Evolutionary conservation across 352 stramenopile genomes (phyloP).

Genomic region (Globisporangium spinosum): DNA sequence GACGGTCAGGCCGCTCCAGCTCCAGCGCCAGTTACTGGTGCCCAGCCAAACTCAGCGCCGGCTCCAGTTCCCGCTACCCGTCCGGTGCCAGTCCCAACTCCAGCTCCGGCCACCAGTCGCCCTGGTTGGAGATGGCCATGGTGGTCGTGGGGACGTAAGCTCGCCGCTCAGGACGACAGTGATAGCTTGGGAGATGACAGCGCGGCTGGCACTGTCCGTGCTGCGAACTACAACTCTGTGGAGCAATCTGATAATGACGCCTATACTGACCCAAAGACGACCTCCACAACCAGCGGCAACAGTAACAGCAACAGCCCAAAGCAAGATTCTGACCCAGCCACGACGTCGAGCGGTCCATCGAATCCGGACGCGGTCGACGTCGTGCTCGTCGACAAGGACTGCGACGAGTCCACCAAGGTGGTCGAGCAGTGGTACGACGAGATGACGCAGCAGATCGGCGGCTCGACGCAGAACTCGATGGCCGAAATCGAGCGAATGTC

Average conservation of each 20-base stretch:
- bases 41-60: neutral
- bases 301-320: neutral
- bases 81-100: neutral
- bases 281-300: neutral
- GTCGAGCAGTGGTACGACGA: constrained; percentile 41
- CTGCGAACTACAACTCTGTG: neutral
- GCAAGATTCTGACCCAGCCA: neutral
- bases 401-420: constrained; percentile 19
- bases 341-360: neutral
- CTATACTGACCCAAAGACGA: neutral
- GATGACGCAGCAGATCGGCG: constrained; percentile 30
- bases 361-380: neutral
- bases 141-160: neutral
- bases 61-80: neutral
- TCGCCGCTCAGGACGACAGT: neutral
- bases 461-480: constrained; percentile 27
- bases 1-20: neutral
- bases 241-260: neutral
- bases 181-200: neutral
- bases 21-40: neutral
- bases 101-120: constrained; percentile 5
- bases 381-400: constrained; percentile 25
- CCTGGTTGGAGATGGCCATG: neutral
- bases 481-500: constrained; percentile 50
- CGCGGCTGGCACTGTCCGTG: neutral